phyloP scores from a whole-genome alignment of 768 basidiomycete genomes.

The Ephemerocybe angulata region DNA sequence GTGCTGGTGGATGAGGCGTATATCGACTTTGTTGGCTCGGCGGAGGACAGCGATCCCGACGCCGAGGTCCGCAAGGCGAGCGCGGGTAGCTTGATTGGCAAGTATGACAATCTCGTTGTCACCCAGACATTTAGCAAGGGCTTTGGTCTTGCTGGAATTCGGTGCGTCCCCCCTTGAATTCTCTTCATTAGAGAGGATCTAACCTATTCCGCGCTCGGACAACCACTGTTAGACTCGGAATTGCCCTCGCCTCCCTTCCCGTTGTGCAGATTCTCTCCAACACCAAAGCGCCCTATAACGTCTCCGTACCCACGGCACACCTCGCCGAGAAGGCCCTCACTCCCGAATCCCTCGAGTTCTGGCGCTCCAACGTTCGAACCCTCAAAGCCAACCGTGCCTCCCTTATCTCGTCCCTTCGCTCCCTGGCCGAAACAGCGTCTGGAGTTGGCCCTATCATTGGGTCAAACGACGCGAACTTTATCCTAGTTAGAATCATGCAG shows the following conservation, averaged over 20 bases:
- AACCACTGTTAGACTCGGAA: slow-evolving; percentile 63
- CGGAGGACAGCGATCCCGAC: slow-evolving; percentile 38
- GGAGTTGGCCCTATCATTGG: slow-evolving; percentile 73
- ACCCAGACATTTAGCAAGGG: slow-evolving; percentile 96
- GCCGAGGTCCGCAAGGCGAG: slow-evolving; percentile 41
- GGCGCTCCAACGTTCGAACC: slow-evolving; percentile 60
- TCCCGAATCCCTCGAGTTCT: slow-evolving; percentile 52
- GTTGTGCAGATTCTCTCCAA: slow-evolving; percentile 89
- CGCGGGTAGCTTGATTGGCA: slow-evolving; percentile 48
- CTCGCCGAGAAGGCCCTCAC: slow-evolving; percentile 80
- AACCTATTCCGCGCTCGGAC: neutral
- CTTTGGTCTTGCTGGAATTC: slow-evolving; percentile 92
- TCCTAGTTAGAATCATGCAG: slow-evolving; percentile 73
- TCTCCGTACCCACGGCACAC: slow-evolving; percentile 84
- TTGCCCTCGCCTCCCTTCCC: slow-evolving; percentile 85
- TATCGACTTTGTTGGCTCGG: slow-evolving; percentile 78
- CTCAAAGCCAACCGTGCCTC: slow-evolving; percentile 55
- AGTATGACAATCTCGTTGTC: slow-evolving; percentile 89
- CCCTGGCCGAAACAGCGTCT: slow-evolving; percentile 34
- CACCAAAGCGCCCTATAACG: slow-evolving; percentile 97
- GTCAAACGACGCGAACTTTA: slow-evolving; percentile 85
- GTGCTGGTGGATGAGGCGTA: slow-evolving; percentile 97
- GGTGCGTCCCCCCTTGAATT: slow-evolving; percentile 61
- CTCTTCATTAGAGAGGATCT: neutral
- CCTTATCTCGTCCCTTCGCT: slow-evolving; percentile 49